Percentiles rank a stretch among this genome's conserved stretches.
Conservation (phyloP, 1,284 basidiomycete species). For the Farysia itapuensis region DNA sequence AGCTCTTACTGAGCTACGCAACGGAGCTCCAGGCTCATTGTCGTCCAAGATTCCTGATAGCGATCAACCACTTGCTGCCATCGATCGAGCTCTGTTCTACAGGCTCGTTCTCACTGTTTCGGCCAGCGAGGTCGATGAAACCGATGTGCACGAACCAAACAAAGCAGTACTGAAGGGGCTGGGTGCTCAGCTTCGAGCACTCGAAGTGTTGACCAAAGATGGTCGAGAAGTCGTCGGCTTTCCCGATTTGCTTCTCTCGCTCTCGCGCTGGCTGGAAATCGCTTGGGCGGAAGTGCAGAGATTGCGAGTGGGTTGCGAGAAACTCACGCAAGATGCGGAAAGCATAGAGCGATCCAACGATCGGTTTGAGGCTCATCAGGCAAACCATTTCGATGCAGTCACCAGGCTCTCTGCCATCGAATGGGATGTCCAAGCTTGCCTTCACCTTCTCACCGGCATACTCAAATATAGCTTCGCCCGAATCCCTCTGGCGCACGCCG, state of each 20-base stretch:
- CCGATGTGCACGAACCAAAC: constrained; percentile 20
- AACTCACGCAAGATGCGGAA: constrained; percentile 8
- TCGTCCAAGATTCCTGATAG: constrained; percentile 44
- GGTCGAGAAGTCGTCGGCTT: constrained; percentile 53
- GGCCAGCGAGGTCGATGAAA: constrained; percentile 22
- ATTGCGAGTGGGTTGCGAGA: constrained; percentile 24
- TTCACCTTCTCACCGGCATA: constrained; percentile 47
- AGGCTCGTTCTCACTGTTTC: constrained; percentile 42
- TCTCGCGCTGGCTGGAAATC: constrained; percentile 40
- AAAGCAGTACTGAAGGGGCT: constrained; percentile 26
- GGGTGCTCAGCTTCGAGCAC: constrained; percentile 40
- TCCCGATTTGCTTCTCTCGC: constrained; percentile 36
- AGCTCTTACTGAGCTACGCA: constrained; percentile 40
- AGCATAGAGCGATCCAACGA: constrained; percentile 7
- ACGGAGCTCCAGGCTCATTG: constrained; percentile 47
- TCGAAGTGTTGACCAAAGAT: constrained; percentile 52
- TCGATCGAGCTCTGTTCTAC: constrained; percentile 51
- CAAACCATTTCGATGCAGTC: constrained; percentile 7
- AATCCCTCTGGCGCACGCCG: constrained; percentile 41
- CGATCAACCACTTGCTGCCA: constrained; percentile 44
- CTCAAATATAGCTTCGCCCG: constrained; percentile 55
- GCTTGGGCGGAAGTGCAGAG: constrained; percentile 49
- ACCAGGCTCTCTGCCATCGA: constrained; percentile 36
- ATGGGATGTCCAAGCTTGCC: constrained; percentile 33
- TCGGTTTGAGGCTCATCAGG: constrained; percentile 3